These are phyloP conservation scores for Aspergillus sp. DNA, from an alignment of 2,329 filamentous ascomycete species.

Conservation along the genomic window DNA sequence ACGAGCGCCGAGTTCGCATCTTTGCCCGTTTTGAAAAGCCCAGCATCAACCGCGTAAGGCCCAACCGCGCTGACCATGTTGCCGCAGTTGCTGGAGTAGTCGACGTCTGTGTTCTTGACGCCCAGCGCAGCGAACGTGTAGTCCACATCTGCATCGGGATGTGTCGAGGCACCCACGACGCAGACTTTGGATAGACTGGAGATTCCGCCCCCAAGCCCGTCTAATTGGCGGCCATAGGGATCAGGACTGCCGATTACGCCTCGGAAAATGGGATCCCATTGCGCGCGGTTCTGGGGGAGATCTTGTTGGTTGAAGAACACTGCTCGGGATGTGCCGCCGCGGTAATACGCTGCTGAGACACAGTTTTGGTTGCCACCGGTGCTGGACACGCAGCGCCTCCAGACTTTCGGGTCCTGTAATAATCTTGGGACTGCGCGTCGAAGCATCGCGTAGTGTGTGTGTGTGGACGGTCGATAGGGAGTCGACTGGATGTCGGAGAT, in stretches of 20 bases:
- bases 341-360: slow-evolving; percentile 60
- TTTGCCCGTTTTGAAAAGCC: slow-evolving; percentile 39
- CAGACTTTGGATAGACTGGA: slow-evolving; percentile 72
- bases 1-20: slow-evolving; percentile 32
- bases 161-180: slow-evolving; percentile 57
- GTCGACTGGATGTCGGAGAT: too few relatives aligned
- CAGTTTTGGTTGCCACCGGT: slow-evolving; percentile 23
- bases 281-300: slow-evolving; percentile 47
- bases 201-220: slow-evolving; percentile 69
- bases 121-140: slow-evolving; percentile 73
- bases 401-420: not conserved
- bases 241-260: slow-evolving; percentile 66
- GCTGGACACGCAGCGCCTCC: not conserved
- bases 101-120: slow-evolving; percentile 60
- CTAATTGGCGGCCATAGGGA: slow-evolving; percentile 65
- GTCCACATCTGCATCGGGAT: slow-evolving; percentile 59
- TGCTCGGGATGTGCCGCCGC: slow-evolving; percentile 69
- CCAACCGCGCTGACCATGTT: slow-evolving; percentile 70
- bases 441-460: not conserved
- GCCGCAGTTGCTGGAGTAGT: slow-evolving; percentile 72
- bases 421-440: not conserved
- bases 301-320: slow-evolving; percentile 58
- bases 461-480: too few relatives aligned
- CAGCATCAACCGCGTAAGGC: slow-evolving; percentile 61
- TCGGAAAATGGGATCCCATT: slow-evolving; percentile 58